Percentiles rank a stretch among this genome's conserved stretches.
Evolutionary conservation across 169 alveolate species (phyloP).

Genomic region (Plasmodium chabaudi): DNA sequence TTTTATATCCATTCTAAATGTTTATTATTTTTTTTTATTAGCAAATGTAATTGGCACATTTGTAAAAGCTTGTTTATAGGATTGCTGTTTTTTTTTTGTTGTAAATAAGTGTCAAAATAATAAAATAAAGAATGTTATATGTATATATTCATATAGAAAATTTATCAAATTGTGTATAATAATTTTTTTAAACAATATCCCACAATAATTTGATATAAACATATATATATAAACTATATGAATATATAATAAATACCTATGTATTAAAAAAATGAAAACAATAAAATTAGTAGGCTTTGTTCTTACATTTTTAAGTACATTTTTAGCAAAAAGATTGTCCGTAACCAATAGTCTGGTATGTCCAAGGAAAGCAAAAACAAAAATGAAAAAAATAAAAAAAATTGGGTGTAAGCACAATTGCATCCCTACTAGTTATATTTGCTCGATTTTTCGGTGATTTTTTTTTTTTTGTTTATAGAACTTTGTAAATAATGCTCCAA

Average conservation of each 20-base stretch:
- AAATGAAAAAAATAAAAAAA: not conserved
- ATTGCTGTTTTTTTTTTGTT: too few species aligned
- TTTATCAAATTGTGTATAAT: too few species aligned
- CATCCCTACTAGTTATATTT: too few species aligned
- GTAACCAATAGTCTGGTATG: slow-evolving; percentile 25
- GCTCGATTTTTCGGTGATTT: not conserved
- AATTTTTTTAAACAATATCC: not conserved
- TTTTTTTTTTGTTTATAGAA: slow-evolving; percentile 30
- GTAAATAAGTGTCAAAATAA: too few species aligned
- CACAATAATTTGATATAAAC: not conserved
- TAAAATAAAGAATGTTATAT: too few species aligned
- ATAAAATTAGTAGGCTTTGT: not conserved
- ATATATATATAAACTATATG: not conserved
- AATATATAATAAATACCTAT: too few species aligned
- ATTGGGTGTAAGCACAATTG: not conserved
- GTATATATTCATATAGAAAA: too few species aligned
- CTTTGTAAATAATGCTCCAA: slow-evolving; percentile 44
- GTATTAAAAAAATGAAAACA: slow-evolving; percentile 18
- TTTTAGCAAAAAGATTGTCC: slow-evolving; percentile 23
- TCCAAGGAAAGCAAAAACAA: not conserved
- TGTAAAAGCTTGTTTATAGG: too few species aligned
- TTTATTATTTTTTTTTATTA: too few species aligned
- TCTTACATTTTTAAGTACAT: not conserved
- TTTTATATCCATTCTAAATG: too few species aligned
- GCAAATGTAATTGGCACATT: too few species aligned